These are phyloP conservation scores for Rhododendron mucronatum DNA, from an alignment of 148 eudicot genomes.

Conservation along the genomic window DNA sequence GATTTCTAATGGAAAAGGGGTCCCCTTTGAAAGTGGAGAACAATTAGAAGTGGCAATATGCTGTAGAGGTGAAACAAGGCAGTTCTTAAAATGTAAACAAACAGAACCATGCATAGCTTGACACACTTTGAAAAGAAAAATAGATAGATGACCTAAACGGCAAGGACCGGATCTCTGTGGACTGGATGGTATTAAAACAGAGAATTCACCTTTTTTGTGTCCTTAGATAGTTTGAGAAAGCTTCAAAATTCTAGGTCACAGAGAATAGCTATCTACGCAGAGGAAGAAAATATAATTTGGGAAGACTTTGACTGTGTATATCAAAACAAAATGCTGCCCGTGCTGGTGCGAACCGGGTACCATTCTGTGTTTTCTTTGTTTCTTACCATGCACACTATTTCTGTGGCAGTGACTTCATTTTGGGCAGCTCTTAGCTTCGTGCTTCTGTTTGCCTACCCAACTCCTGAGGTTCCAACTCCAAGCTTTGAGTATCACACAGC, in stretches of 20 bases:
- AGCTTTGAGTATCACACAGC: constrained; percentile 94
- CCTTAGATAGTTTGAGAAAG: background rate
- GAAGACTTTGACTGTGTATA: background rate
- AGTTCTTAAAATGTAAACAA: background rate
- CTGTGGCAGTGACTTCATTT: constrained; percentile 69
- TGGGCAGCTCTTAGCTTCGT: constrained; percentile 93
- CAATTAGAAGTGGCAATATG: background rate
- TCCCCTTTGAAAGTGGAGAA: background rate
- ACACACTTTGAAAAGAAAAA: background rate
- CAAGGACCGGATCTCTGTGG: background rate
- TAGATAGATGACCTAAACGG: background rate
- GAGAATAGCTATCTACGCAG: background rate
- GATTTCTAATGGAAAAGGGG: background rate
- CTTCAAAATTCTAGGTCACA: background rate
- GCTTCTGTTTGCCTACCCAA: constrained; percentile 88
- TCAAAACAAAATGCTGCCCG: background rate
- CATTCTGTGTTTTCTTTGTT: background rate
- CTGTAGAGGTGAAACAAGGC: background rate
- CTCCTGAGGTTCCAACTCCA: constrained; percentile 91
- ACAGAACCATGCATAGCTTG: background rate
- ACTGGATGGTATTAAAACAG: background rate
- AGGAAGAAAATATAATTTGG: background rate
- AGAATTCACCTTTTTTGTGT: background rate
- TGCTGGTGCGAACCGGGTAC: background rate
- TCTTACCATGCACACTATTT: background rate